A percentile compares a stretch with the other conserved stretches of the same genome.
Conservation (phyloP, 352 stramenopile genomes). For the Globisporangium mamillatum region DNA sequence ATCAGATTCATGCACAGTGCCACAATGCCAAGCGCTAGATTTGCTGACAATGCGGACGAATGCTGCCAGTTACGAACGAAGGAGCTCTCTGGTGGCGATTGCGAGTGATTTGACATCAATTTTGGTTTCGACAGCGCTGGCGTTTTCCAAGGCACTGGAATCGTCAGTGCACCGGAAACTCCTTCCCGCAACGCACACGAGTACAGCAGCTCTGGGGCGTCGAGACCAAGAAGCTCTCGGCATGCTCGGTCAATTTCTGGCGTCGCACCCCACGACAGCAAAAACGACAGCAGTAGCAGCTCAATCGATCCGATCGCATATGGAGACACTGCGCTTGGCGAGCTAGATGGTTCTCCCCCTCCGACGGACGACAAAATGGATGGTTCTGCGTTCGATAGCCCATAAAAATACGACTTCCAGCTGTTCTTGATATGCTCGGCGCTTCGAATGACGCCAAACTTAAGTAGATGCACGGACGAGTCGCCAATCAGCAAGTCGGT, state of each 20-base stretch:
- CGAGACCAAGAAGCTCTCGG: constrained; percentile 48
- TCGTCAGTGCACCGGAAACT: constrained; percentile 53
- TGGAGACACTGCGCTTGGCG: constrained; percentile 23
- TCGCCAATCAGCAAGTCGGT: constrained; percentile 55
- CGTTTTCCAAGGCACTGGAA: constrained; percentile 63
- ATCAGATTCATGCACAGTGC: constrained; percentile 83
- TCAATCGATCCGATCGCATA: constrained; percentile 74
- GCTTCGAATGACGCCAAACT: constrained; percentile 63
- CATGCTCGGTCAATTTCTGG: constrained; percentile 69
- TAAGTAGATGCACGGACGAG: constrained; percentile 53
- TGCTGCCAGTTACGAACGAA: constrained; percentile 75
- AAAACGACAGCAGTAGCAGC: constrained; percentile 62
- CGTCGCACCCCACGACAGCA: constrained; percentile 73
- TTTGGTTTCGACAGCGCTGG: neutral
- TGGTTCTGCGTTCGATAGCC: constrained; percentile 19
- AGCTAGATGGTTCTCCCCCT: neutral
- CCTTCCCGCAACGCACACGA: constrained; percentile 67
- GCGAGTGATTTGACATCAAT: constrained; percentile 11
- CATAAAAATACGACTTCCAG: constrained; percentile 63
- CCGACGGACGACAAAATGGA: neutral
- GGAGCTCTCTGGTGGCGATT: constrained; percentile 22
- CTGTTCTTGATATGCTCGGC: constrained; percentile 66
- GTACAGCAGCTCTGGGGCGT: constrained; percentile 47
- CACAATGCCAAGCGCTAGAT: constrained; percentile 62
- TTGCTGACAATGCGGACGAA: constrained; percentile 65